Base-by-base conservation (phyloP, 768 basidiomycete species). In the Suillus weaverae region DNA sequence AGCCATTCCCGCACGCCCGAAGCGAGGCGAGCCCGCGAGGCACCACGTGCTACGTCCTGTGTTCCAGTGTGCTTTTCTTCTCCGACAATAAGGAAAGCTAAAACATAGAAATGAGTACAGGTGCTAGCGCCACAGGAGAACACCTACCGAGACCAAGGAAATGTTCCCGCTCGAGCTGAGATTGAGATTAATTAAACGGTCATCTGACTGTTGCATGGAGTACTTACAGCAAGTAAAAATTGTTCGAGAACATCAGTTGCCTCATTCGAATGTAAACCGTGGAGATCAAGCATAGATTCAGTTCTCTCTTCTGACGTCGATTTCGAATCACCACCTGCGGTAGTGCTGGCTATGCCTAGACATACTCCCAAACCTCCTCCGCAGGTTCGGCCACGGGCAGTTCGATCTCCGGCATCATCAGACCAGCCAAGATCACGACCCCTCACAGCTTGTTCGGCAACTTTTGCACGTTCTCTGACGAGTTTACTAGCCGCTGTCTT, bases 1-100 rank as follows among this genome's bases (percentile, higher is more conserved):
- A 98, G 77, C 90, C 91, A 97, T 71, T 95, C 92, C 66, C 92
- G 89, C 50, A 97, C 89, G 11, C 92, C 93, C 2, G 92, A 86
- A 14, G 92, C 92, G 7, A 98, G 83, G 13, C 96, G 89, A 30
- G 87, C 85, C 61, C 92, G 88, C 9, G 93, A 93, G 4, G 93
- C 87, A 33, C 94, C 94, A 44, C 95, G 85, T 14, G 81, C 86
- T 4, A 85, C 79, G 71, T 96, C 94, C 72, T 96, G 94, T n/a
- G 89, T 90, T 2, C 92, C 96, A 0, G 93, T 94, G 75, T 98
- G 97, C 76, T 95, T 97, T 76, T 97, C 94, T 78, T 98, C 95
- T 22, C 97, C 97, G 7, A 99, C 93, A 51, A 99, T 83, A 22
- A 94, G 79, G 74, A 91, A 99, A 6, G 92, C 95, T 91, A 69